Base-by-base conservation (phyloP, 1,139 yeast genomes). In the Meyerozyma elateridarum region DNA sequence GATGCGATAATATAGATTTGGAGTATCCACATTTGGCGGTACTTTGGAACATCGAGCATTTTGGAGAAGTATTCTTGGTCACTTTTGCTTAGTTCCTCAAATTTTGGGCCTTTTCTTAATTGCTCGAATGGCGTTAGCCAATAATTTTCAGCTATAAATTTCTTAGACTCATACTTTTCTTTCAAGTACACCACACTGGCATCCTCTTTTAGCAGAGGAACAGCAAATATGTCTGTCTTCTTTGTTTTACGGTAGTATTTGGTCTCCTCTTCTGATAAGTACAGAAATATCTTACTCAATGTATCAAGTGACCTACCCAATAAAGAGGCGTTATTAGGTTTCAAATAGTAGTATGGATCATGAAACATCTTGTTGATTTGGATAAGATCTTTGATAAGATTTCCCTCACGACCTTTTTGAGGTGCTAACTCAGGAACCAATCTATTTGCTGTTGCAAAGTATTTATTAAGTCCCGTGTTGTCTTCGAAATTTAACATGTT, bases 381-480 rank as follows among this genome's bases (percentile, higher is more conserved):
- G 8, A 63, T 35, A 4, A 66, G 44, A 37, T 67, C 73, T 16
- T 50, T 54, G 14, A 67, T 42, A 32, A 65, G 59, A 8, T 48
- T 51, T 30, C 49, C 52, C 24, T 48, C 50, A 37, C 52, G 40
- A 17, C 42, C 35, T 25, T 42, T 38, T n/a, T 54, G 43, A 16
- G 37, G 43, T 4, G 42, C 40, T 17, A 22, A 14, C 13, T 22
- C 26, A 15, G 54, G 42, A 1, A 45, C 37, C 4, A 36, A 39
- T 29, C 68, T 44, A 31, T 55, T 51, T 4, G 70, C 54, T 1
- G 51, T 37, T 18, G 55, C 47, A 39, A 64, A 66, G 41, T 62
- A 63, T 43, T 64, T 65, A 42, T 68, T 68, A 35, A 67, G 52
- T 3, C 74, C 74, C 1, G 74, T 68, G 39, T 64, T 66, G 39